Evolutionary conservation across 2,329 filamentous ascomycete genomes (phyloP), one percentile per base, ranked within the genome.

Genomic region (Aspergillus calidoustus): DNA sequence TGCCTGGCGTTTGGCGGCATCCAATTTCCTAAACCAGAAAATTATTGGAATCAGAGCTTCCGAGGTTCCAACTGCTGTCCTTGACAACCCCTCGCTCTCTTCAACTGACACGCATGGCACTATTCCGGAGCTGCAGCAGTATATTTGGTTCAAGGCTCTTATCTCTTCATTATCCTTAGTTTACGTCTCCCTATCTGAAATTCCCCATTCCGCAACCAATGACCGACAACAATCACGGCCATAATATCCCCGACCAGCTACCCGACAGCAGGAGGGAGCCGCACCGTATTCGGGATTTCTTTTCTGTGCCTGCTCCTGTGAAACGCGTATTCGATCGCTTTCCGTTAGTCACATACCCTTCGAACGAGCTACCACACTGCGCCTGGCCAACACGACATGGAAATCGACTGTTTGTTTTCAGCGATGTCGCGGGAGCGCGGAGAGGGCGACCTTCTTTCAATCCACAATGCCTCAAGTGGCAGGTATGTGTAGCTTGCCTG

Each of bases 401-500:
- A 70, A 84, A 86, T 64, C 83, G 86, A 9, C 82, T 99, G 8
- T 93, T 93, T 76, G 83, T 97, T 60, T 98, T 97, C 77, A 85
- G 87, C 63, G 86, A 84, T 15, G 80, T 86, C 1, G 79, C 84
- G n/a, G 89, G 87, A 69, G 90, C 88, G 38, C 75, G 77, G 59
- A 73, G 73, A 44, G 88, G 87, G 4, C 79, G 82, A 31, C 91
- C 93, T 28, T 96, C 92, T 66, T 96, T 90, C 80, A 98, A 98
- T 75, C 95, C 95, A 11, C 87, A 89, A 61, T 99, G 95, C 81
- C 82, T 98, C 72, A 97, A 94, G 82, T 98, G 93, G 93, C 95
- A 98, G 91, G 92, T 94, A 71, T 68, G 28, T 61, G 30, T 15
- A 15, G 28, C 23, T 25, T 34, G 15, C 13, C 22, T 48, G 19